Percentiles rank a stretch among this genome's conserved stretches.
phyloP scores from a whole-genome alignment of 495 filamentous ascomycete species.

The Aspergillus nanangensis region DNA sequence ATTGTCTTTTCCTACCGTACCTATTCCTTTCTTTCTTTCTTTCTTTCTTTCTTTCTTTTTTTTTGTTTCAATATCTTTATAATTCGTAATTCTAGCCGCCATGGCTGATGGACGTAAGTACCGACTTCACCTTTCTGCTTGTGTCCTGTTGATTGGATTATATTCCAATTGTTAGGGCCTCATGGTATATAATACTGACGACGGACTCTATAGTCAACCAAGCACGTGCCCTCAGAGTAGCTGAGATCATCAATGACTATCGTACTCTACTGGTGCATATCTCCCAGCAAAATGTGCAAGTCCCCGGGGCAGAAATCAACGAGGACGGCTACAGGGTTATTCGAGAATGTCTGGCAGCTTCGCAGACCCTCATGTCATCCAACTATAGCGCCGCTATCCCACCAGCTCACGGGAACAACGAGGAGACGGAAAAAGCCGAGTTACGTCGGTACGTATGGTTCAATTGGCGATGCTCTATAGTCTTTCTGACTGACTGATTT shows the following conservation, averaged over 20 bases:
- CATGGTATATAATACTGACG: no score
- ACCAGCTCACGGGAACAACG: constrained; percentile 49
- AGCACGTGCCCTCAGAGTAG: constrained; percentile 72
- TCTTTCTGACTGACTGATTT: neutral
- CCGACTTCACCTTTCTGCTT: constrained; percentile 4
- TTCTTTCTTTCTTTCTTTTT: neutral
- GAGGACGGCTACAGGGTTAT: constrained; percentile 75
- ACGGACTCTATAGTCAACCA: constrained; percentile 63
- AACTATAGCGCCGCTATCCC: constrained; percentile 56
- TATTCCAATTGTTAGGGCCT: constrained; percentile 1
- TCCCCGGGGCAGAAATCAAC: constrained; percentile 61
- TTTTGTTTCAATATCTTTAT: neutral
- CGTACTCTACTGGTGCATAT: constrained; percentile 78
- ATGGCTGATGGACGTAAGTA: constrained; percentile 64
- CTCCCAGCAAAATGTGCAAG: constrained; percentile 59
- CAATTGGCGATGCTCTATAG: no score
- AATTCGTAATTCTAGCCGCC: no score
- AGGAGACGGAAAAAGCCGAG: constrained; percentile 69
- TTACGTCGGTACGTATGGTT: constrained; percentile 64
- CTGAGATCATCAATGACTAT: constrained; percentile 83
- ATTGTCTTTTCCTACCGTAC: constrained; percentile 8
- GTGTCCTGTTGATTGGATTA: neutral
- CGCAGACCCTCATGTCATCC: constrained; percentile 67
- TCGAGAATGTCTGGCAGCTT: constrained; percentile 68
- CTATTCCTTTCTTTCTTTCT: constrained; percentile 7